phyloP scores from a whole-genome alignment of 495 filamentous ascomycete genomes.

The Cladorrhinum samala region DNA sequence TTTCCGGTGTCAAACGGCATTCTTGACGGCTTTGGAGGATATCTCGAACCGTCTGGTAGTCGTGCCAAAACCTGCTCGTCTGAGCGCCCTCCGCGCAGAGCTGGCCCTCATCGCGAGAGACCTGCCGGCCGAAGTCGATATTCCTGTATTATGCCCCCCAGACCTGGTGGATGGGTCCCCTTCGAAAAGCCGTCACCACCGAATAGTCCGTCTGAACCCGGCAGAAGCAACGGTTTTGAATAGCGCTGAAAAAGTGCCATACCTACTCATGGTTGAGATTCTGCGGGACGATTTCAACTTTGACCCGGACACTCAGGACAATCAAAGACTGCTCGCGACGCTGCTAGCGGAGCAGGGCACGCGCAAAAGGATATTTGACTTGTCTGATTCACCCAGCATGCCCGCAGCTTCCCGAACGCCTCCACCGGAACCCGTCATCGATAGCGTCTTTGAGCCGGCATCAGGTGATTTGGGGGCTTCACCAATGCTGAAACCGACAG shows the following conservation, averaged over 20 bases:
- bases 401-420: conserved; percentile 25
- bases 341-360: conserved; percentile 57
- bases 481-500: conserved; percentile 51
- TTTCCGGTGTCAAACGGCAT: conserved; percentile 65
- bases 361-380: conserved; percentile 61
- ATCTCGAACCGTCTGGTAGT: conserved; percentile 70
- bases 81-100: conserved; percentile 70
- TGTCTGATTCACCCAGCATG: conserved; percentile 38
- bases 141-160: conserved; percentile 67
- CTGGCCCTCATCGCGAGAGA: conserved; percentile 67
- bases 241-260: conserved; percentile 73
- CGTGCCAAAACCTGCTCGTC: conserved; percentile 65
- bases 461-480: conserved; percentile 66
- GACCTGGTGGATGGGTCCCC: conserved; percentile 57
- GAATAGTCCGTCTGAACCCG: conserved; percentile 68
- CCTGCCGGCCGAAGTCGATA: conserved; percentile 68
- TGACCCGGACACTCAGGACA: conserved; percentile 58
- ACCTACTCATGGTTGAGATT: conserved; percentile 70
- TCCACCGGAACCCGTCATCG: conserved; percentile 37
- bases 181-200: conserved; percentile 61
- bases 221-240: conserved; percentile 73
- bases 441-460: conserved; percentile 70
- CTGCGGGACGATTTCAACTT: conserved; percentile 70
- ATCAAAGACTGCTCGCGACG: conserved; percentile 53
- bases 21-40: conserved; percentile 64